phyloP scores from a whole-genome alignment of 208 protist genomes.

The Eutreptiella sp. region DNA sequence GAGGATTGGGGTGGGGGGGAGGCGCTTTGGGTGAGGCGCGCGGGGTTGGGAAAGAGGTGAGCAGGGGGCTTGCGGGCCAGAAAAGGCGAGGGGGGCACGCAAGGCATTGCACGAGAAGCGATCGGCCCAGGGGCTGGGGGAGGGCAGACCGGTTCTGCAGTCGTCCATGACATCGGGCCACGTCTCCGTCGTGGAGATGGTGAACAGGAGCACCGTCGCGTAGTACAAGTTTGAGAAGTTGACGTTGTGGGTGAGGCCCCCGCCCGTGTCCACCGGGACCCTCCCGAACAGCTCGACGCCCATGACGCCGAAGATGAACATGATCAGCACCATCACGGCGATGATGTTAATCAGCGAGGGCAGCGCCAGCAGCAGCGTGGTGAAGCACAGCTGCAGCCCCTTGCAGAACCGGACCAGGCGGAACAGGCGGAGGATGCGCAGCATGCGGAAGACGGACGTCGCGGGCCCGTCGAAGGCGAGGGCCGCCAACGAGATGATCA shows the following conservation, averaged over 20 bases:
- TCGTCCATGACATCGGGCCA: slow-evolving; percentile 30
- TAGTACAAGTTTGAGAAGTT: slow-evolving; percentile 30
- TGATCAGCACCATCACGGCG: slow-evolving; percentile 12
- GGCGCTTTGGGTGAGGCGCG: too few species aligned
- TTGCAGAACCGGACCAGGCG: neutral
- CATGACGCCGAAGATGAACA: slow-evolving; percentile 29
- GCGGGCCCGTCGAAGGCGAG: neutral
- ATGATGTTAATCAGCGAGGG: slow-evolving; percentile 23
- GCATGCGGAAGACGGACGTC: neutral
- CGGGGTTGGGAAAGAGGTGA: too few species aligned
- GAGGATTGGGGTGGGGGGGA: too few species aligned
- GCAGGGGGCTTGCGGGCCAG: too few species aligned
- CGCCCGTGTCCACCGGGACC: neutral
- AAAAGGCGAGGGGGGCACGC: too few species aligned
- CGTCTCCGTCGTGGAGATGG: slow-evolving; percentile 19
- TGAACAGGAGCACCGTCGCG: slow-evolving; percentile 27
- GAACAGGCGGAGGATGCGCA: slow-evolving; percentile 28
- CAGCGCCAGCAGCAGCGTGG: slow-evolving; percentile 15
- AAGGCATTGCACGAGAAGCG: too few species aligned
- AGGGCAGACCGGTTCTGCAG: too few species aligned
- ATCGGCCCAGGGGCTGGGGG: too few species aligned
- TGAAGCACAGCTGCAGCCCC: slow-evolving; percentile 11
- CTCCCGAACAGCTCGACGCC: slow-evolving; percentile 26
- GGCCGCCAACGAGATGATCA: slow-evolving; percentile 14
- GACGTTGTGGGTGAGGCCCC: slow-evolving; percentile 4